These are phyloP conservation scores for Hirsutella rhossiliensis DNA, from an alignment of 2,329 filamentous ascomycete species.

Conservation along the genomic window DNA sequence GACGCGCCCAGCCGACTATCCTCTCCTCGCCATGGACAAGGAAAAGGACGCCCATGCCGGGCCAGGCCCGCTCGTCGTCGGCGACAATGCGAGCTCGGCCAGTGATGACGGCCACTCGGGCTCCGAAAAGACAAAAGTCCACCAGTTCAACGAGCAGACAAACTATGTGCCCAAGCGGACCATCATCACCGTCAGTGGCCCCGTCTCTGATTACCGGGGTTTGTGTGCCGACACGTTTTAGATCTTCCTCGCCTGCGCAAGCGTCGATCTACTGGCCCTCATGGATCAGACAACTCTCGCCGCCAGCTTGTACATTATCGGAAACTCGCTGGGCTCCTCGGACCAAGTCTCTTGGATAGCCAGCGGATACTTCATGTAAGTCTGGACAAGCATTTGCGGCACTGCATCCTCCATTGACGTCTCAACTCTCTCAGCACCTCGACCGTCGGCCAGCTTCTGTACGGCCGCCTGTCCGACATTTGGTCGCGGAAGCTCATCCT, in stretches of 20 bases:
- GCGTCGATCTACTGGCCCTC: constrained; percentile 40
- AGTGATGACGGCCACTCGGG: constrained; percentile 3
- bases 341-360: constrained; percentile 42
- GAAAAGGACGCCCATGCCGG: not conserved
- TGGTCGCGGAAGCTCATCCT: constrained; percentile 31
- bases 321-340: constrained; percentile 34
- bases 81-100: constrained; percentile 1
- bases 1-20: not conserved
- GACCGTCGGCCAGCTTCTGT: constrained; percentile 32
- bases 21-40: not conserved
- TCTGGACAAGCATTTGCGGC: not conserved
- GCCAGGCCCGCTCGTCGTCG: not conserved
- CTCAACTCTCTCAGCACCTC: constrained; percentile 27
- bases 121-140: constrained; percentile 9
- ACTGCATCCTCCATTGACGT: not conserved
- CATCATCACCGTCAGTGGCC: constrained; percentile 33
- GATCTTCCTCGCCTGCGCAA: constrained; percentile 46
- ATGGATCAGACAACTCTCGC: constrained; percentile 48
- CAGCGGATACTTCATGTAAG: constrained; percentile 42
- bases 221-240: constrained; percentile 10
- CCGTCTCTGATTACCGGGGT: not conserved
- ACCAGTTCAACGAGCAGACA: constrained; percentile 41
- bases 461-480: constrained; percentile 33
- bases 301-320: constrained; percentile 40
- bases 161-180: constrained; percentile 38